Percentiles rank a stretch among this genome's conserved stretches.
These are phyloP conservation scores for Coprinopsis strossmayeri DNA, from an alignment of 768 basidiomycete genomes.

Conservation along the genomic window DNA sequence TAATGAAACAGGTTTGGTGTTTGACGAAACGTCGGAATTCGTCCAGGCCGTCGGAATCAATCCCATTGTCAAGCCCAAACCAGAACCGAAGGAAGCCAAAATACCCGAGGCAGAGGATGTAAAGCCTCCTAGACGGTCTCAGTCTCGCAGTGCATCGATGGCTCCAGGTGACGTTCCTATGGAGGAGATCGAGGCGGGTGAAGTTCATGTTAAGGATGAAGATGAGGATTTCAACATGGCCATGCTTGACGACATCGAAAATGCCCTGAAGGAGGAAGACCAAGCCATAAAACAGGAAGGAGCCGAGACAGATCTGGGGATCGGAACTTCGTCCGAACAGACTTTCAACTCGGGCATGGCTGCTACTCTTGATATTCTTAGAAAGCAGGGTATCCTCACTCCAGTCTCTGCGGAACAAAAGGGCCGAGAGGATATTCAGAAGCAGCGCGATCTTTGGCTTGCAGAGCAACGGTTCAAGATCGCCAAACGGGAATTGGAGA, in stretches of 20 bases:
- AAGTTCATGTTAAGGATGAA: slow-evolving; percentile 74
- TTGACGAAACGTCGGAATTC: slow-evolving; percentile 97
- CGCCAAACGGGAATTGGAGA: slow-evolving; percentile 76
- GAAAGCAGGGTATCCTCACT: slow-evolving; percentile 86
- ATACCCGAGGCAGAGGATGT: slow-evolving; percentile 3
- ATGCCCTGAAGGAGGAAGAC: slow-evolving; percentile 58
- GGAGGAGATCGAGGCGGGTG: slow-evolving; percentile 78
- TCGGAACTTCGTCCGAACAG: slow-evolving; percentile 71
- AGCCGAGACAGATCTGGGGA: slow-evolving; percentile 25
- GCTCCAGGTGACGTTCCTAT: slow-evolving; percentile 53
- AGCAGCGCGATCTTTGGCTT: slow-evolving; percentile 85
- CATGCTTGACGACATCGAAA: slow-evolving; percentile 75
- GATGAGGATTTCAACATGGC: slow-evolving; percentile 62
- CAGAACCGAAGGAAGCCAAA: slow-evolving; percentile 33
- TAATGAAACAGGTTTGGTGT: slow-evolving; percentile 60
- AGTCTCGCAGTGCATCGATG: slow-evolving; percentile 50
- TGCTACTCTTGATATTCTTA: slow-evolving; percentile 80
- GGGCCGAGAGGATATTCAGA: slow-evolving; percentile 78
- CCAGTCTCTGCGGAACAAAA: slow-evolving; percentile 52
- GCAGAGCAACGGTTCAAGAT: slow-evolving; percentile 74
- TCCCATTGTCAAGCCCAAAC: slow-evolving; percentile 43
- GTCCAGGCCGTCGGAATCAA: slow-evolving; percentile 77
- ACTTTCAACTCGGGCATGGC: slow-evolving; percentile 82
- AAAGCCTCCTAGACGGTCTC: slow-evolving; percentile 20
- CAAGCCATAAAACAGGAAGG: slow-evolving; percentile 39